These are phyloP conservation scores for Candida xyloterini DNA, from an alignment of 805 yeast species.

Conservation along the genomic window DNA sequence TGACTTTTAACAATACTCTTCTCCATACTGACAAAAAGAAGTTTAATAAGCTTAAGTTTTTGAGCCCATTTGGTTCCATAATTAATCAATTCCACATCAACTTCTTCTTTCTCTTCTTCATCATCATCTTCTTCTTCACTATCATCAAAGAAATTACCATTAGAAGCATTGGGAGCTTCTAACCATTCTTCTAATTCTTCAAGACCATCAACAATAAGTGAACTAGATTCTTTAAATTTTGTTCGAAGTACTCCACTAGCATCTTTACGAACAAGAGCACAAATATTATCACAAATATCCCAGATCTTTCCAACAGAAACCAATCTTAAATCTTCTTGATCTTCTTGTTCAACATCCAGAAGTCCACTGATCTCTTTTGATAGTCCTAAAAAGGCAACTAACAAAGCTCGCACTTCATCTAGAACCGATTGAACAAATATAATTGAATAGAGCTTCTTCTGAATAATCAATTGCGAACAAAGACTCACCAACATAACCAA, in stretches of 20 bases:
- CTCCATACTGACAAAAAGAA: conserved; percentile 54
- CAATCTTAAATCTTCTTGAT: conserved; percentile 40
- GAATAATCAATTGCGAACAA: conserved; percentile 38
- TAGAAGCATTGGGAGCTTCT: conserved; percentile 51
- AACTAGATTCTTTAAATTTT: conserved; percentile 43
- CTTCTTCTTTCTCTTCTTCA: conserved; percentile 24
- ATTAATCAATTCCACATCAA: conserved; percentile 17
- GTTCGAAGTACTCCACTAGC: conserved; percentile 49
- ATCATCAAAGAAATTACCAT: conserved; percentile 48
- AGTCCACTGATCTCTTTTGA: conserved; percentile 19
- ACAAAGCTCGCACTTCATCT: conserved; percentile 19
- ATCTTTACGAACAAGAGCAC: conserved; percentile 44
- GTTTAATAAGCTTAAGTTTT: conserved; percentile 54
- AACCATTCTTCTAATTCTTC: conserved; percentile 70
- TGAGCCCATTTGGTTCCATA: conserved; percentile 49
- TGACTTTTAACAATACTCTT: conserved; percentile 50
- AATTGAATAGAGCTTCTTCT: conserved; percentile 32
- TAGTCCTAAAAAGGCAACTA: conserved; percentile 17
- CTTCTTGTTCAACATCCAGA: conserved; percentile 9
- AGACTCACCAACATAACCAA: conserved; percentile 46
- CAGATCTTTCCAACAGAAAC: conserved; percentile 66
- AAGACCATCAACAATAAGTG: conserved; percentile 57
- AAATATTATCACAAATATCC: conserved; percentile 58
- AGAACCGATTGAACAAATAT: conserved; percentile 33
- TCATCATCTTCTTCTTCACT: conserved; percentile 25